Base-by-base conservation (phyloP, 2,329 filamentous ascomycete genomes). In the Truncatella angustata region DNA sequence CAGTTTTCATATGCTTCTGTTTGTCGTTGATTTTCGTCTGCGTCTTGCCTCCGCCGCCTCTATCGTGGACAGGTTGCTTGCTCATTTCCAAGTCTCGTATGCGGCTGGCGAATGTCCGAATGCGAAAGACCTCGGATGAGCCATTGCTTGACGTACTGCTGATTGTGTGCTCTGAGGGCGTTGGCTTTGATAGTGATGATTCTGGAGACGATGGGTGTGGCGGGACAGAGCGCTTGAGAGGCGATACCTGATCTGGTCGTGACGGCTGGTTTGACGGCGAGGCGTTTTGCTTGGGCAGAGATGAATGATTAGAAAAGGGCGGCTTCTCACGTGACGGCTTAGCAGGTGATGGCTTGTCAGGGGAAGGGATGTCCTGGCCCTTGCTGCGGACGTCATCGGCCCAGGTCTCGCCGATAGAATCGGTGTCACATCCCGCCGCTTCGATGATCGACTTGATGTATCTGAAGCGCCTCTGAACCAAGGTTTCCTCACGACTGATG, bases 391-490 rank as follows among this genome's bases (percentile, higher is more conserved):
- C 40, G 42, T 52, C 40, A 10, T 18, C 34, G 42, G 50, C 42
- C 50, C 42, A 52, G 35, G 11, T 52, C 42, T 52, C 42, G 30
- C 50, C 42, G 14, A 46, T 28, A 7, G 20, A 10, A 34, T 34
- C 32, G 14, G 47, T 20, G 47, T 50, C 47, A 3, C 14, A 12
- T 9, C 50, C 43, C 7, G 32, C 34, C 4, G 24, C 32, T 30
- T 28, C 16, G 16, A 34, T 39, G 18, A n/a, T 14, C 20, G 20
- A 9, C 30, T 7, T 21, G 37, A 62, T 46, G 10, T n/a, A 18
- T 32, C 52, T 51, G 53, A 55, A 52, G 18, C 54, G 60, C 3
- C 37, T 18, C 23, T 56, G 45, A 10, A 56, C 53, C 10, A 59
- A 53, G 1, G 37, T 36, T 46, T 52, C 52, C 40, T 40, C 6